Conservation (phyloP, 2,329 filamentous ascomycete genomes). For the Lecanosticta acicola region DNA sequence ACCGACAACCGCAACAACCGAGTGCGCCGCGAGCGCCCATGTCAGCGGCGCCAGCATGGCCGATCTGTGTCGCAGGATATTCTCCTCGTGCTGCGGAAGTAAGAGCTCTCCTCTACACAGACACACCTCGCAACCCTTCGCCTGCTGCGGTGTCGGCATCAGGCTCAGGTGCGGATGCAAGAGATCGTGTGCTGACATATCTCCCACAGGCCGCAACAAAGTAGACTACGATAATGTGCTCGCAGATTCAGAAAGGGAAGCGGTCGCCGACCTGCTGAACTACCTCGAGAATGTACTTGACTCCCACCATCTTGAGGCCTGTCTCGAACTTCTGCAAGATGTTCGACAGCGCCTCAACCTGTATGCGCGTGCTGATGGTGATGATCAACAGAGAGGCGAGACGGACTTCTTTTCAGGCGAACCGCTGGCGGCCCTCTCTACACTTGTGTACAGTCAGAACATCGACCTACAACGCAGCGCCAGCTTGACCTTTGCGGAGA, state of each 20-base stretch:
- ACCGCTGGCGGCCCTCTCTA: slow-evolving; percentile 86
- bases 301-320: slow-evolving; percentile 16
- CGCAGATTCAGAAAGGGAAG: slow-evolving; percentile 93
- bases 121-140: slow-evolving; percentile 4
- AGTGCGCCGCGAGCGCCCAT: slow-evolving; percentile 11
- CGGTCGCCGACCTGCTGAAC: slow-evolving; percentile 87
- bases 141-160: neutral
- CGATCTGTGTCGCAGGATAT: slow-evolving; percentile 29
- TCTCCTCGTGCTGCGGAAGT: slow-evolving; percentile 31
- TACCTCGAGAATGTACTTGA: slow-evolving; percentile 86
- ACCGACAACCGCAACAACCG: slow-evolving; percentile 2
- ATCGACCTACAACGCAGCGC: slow-evolving; percentile 96
- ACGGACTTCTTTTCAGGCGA: slow-evolving; percentile 98
- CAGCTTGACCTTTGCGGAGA: slow-evolving; percentile 96
- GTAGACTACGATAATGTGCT: slow-evolving; percentile 49
- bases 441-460: slow-evolving; percentile 96
- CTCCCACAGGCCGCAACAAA: slow-evolving; percentile 38
- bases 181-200: neutral
- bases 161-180: neutral
- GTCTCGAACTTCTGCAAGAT: slow-evolving; percentile 7
- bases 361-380: slow-evolving; percentile 17
- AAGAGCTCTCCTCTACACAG: slow-evolving; percentile 1
- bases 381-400: slow-evolving; percentile 66
- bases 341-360: slow-evolving; percentile 1
- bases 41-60: slow-evolving; percentile 24